A percentile compares a stretch with the other conserved stretches of the same genome.
phyloP scores from a whole-genome alignment of 2,329 filamentous ascomycete genomes.

The Paecilomyces fulvus region DNA sequence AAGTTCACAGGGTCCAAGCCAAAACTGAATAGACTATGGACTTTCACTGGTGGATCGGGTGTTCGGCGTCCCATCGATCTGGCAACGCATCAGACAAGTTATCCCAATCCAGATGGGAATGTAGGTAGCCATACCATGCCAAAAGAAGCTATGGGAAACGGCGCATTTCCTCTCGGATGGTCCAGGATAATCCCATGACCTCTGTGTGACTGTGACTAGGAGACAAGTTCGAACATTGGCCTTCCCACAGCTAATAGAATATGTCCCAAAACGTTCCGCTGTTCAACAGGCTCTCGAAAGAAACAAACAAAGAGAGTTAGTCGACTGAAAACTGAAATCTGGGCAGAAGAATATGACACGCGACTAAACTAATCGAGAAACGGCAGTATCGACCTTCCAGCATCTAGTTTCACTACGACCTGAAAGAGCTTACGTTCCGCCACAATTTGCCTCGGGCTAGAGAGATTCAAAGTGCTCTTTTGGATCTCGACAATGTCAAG shows the following conservation, averaged over 20 bases:
- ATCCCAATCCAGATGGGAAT: not conserved
- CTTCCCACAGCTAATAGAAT: not conserved
- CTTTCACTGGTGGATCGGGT: not conserved
- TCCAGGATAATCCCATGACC: not conserved
- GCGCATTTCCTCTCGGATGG: not conserved
- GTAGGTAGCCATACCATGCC: not conserved
- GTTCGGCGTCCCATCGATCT: not conserved
- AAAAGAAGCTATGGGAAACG: not conserved
- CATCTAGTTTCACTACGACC: too few species aligned
- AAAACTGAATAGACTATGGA: not conserved
- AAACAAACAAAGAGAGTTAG: not conserved
- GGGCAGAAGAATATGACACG: too few species aligned
- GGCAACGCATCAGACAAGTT: not conserved
- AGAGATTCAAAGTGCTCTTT: too few species aligned
- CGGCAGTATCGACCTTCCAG: too few species aligned
- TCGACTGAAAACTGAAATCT: too few species aligned
- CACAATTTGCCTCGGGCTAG: too few species aligned
- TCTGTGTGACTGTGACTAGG: not conserved
- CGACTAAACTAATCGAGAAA: too few species aligned
- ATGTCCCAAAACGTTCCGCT: not conserved
- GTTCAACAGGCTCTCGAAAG: not conserved
- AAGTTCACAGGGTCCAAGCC: not conserved
- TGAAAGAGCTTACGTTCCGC: too few species aligned
- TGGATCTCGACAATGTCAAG: too few species aligned
- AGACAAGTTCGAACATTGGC: not conserved